These are phyloP conservation scores for Suillus occidentalis DNA, from an alignment of 768 basidiomycete genomes.

Conservation along the genomic window DNA sequence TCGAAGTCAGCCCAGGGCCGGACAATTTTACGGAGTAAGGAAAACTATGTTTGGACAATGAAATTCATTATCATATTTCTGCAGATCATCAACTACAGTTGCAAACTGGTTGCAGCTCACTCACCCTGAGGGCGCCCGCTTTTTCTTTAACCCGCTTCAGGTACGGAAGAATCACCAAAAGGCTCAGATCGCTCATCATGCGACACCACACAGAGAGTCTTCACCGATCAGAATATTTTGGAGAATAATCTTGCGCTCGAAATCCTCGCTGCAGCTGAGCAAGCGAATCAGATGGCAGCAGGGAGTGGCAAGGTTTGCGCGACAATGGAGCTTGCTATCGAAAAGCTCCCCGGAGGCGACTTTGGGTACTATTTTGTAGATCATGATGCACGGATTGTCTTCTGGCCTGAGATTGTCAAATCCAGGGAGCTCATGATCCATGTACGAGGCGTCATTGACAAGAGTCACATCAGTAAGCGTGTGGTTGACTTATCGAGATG, in stretches of 20 bases:
- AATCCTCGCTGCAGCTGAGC: background rate
- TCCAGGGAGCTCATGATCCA: slow-evolving; percentile 31
- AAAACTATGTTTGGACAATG: background rate
- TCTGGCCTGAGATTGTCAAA: slow-evolving; percentile 42
- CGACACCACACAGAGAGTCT: slow-evolving; percentile 35
- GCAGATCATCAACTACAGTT: background rate
- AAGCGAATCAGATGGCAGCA: background rate
- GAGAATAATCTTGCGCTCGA: background rate
- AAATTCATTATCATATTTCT: background rate
- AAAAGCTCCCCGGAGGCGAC: background rate
- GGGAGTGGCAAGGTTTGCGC: background rate
- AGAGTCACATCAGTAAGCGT: slow-evolving; percentile 12
- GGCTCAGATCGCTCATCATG: background rate
- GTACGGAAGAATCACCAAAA: slow-evolving; percentile 25
- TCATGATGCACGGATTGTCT: slow-evolving; percentile 41
- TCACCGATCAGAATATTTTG: slow-evolving; percentile 31
- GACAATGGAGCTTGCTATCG: background rate
- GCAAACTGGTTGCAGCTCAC: slow-evolving; percentile 10
- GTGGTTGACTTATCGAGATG: background rate
- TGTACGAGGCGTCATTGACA: slow-evolving; percentile 26
- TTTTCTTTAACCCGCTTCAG: slow-evolving; percentile 45
- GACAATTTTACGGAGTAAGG: background rate
- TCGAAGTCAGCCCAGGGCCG: background rate
- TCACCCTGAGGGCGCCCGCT: slow-evolving; percentile 58
- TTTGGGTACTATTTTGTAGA: slow-evolving; percentile 47